Conservation (phyloP, 2,329 filamentous ascomycete species). For the Fusarium sp. region DNA sequence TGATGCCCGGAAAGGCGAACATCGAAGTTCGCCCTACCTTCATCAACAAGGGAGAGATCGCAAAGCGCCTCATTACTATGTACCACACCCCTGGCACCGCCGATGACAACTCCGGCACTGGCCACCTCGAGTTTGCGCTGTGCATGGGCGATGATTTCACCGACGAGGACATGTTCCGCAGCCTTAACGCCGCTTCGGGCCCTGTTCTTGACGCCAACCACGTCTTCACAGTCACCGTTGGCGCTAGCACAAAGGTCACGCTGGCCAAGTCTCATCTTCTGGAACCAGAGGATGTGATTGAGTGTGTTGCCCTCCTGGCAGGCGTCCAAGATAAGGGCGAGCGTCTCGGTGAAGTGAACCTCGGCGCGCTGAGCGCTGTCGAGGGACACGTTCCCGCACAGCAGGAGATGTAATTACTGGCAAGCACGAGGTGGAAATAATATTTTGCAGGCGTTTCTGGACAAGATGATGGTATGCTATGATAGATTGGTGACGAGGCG, state of each 20-base stretch:
- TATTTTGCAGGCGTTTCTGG: conserved; percentile 43
- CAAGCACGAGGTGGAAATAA: conserved; percentile 11
- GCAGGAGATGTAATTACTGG: conserved; percentile 37
- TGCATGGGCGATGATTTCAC: conserved; percentile 97
- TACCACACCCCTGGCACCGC: conserved; percentile 68
- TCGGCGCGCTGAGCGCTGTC: conserved; percentile 65
- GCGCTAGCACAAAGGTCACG: conserved; percentile 91
- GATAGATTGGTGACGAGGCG: conserved; percentile 41
- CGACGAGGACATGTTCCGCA: conserved; percentile 96
- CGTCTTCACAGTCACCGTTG: conserved; percentile 91
- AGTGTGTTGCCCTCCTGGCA: conserved; percentile 68
- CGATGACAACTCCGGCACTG: conserved; percentile 57
- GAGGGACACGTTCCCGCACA: conserved; percentile 63
- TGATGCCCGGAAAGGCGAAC: conserved; percentile 97
- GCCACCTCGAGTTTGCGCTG: conserved; percentile 84
- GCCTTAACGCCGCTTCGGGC: conserved; percentile 71
- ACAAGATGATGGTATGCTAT: conserved; percentile 24
- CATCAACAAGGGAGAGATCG: conserved; percentile 98
- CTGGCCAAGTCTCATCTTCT: conserved; percentile 90
- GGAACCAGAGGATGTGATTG: conserved; percentile 89
- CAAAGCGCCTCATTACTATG: conserved; percentile 80
- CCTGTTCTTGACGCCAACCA: conserved; percentile 68
- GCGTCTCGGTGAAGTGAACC: conserved; percentile 64
- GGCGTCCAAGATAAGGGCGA: conserved; percentile 57
- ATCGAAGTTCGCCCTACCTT: conserved; percentile 96